These are phyloP conservation scores for Clohesyomyces aquaticus DNA, from an alignment of 495 filamentous ascomycete genomes.

Conservation along the genomic window DNA sequence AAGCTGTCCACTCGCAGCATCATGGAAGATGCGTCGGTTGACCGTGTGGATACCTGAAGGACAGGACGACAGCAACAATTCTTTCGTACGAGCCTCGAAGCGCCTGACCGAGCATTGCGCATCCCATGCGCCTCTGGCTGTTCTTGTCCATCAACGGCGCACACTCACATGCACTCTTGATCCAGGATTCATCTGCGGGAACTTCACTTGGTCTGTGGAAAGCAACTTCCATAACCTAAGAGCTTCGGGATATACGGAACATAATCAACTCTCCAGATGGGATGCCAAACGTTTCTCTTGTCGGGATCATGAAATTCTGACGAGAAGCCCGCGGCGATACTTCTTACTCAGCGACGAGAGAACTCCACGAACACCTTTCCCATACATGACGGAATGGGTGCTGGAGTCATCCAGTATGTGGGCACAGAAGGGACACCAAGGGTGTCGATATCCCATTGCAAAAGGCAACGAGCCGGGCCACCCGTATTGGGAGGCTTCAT, in stretches of 20 bases:
- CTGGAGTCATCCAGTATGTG: conserved; percentile 8
- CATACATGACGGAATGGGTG: conserved; percentile 18
- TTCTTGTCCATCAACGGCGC: not conserved
- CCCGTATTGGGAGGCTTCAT: conserved; percentile 4
- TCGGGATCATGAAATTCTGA: conserved; percentile 6
- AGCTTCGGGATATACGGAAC: not conserved
- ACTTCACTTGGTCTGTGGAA: not conserved
- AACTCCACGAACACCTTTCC: conserved; percentile 2
- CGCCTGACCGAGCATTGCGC: not conserved
- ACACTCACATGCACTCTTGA: not conserved
- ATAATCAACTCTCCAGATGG: not conserved
- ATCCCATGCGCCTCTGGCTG: not conserved
- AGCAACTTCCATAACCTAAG: not conserved
- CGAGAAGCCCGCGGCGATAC: conserved; percentile 2
- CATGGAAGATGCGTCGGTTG: not conserved
- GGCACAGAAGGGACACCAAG: conserved; percentile 14
- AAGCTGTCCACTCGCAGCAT: not conserved
- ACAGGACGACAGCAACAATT: not conserved
- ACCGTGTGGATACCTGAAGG: not conserved
- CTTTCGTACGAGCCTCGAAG: not conserved
- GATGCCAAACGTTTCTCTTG: not conserved
- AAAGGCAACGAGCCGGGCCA: conserved; percentile 2
- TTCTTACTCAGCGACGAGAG: conserved; percentile 1
- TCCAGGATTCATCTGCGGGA: not conserved
- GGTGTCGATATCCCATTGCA: conserved; percentile 15